A percentile compares a stretch with the other conserved stretches of the same genome.
Evolutionary conservation across 805 yeast genomes (phyloP).

Genomic region (Zygotorulaspora florentina): DNA sequence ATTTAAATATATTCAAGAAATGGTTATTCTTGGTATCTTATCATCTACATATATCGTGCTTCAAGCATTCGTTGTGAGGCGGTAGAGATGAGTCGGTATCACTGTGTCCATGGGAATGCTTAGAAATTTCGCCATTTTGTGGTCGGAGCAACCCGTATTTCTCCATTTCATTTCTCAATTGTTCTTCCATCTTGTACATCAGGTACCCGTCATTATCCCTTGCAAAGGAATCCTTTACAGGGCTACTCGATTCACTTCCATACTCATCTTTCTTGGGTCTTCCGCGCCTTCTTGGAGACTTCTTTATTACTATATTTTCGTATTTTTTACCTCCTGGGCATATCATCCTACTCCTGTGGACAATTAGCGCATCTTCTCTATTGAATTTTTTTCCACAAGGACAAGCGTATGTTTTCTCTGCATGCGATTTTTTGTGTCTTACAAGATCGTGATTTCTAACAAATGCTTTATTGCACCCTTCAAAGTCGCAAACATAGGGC

Average conservation of each 20-base stretch:
- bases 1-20: too few species aligned
- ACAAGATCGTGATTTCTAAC: conserved; percentile 94
- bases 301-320: conserved; percentile 28
- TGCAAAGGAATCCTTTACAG: conserved; percentile 23
- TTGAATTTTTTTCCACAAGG: conserved; percentile 94
- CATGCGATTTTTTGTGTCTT: conserved; percentile 85
- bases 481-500: conserved; percentile 70
- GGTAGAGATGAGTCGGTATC: conserved; percentile 2
- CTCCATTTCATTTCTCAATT: conserved; percentile 20
- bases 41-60: neutral
- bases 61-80: conserved; percentile 1
- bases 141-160: conserved; percentile 21
- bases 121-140: conserved; percentile 6
- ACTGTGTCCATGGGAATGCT: conserved; percentile 21
- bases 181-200: conserved; percentile 24
- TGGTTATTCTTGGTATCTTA: neutral
- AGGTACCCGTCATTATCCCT: conserved; percentile 20
- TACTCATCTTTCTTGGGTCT: conserved; percentile 25
- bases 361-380: conserved; percentile 79
- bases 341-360: conserved; percentile 75
- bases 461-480: conserved; percentile 73
- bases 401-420: conserved; percentile 66
- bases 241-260: conserved; percentile 21
- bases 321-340: conserved; percentile 64
- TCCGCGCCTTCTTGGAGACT: conserved; percentile 31